Base-by-base conservation (phyloP, 2,329 filamentous ascomycete species). In the Sarocladium brachiariae region DNA sequence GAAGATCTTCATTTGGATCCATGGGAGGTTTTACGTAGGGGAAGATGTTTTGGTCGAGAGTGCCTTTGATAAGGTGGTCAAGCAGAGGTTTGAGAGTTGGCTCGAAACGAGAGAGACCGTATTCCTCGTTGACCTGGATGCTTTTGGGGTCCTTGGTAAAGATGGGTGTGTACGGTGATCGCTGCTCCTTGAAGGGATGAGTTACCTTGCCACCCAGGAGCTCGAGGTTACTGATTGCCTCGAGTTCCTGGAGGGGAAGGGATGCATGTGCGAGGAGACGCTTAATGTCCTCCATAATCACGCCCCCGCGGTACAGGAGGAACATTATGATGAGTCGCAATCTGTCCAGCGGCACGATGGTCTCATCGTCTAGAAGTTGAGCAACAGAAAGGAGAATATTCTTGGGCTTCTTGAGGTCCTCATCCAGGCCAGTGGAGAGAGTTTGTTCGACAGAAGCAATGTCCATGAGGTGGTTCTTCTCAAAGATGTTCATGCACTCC, bases 401-500 rank as follows among this genome's bases (percentile, higher is more conserved):
- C 69, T 95, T 96, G 9, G 92, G 87, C 64, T 93, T 95, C 61
- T 86, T 85, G 62, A 86, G 87, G 62, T 96, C 91, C 68, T 97
- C 92, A 59, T 97, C 93, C 4, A 96, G 72, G 0, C 93, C 93
- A 1, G 93, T 97, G 9, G 91, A 87, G 56, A 99, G 76, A 24
- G 83, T 89, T 75, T 97, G 93, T 68, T 99, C 93, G 5, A 91
- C 79, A 0, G 87, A 86, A 11, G 90, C 90, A 52, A 97, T 76
- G 61, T 99, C 93, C 6, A 87, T 78, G 6, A 99, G 75, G 63
- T 95, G 96, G 64, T 85, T 81, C 49, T 82, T 74, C 63, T 95
- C 84, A 60, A 99, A 99, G 33, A 87, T 81, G 59, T 89, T 89
- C 91, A 97, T 97, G 65, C 90, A 95, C 64, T 96, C 90, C 64